Conservation (phyloP, 768 basidiomycete genomes). For the Boletus rubescentipes region DNA sequence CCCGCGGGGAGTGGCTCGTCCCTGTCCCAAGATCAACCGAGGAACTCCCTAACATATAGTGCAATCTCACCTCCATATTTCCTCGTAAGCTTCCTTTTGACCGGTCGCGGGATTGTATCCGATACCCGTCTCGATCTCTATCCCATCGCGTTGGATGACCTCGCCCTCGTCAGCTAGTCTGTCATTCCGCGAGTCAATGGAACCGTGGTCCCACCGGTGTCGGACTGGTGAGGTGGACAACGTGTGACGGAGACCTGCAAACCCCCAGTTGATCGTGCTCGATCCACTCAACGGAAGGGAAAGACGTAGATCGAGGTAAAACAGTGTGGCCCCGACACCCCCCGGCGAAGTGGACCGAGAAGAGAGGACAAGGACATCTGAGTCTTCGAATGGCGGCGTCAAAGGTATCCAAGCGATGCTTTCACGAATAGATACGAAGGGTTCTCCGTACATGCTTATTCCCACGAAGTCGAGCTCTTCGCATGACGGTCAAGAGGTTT, state of each 20-base stretch:
- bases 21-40: constrained; percentile 1
- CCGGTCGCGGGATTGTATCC: constrained; percentile 25
- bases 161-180: constrained; percentile 20
- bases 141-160: constrained; percentile 18
- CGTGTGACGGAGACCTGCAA: constrained; percentile 23
- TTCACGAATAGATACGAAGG: constrained; percentile 21
- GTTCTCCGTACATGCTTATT: constrained; percentile 12
- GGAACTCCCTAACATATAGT: neutral
- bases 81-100: constrained; percentile 16
- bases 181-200: constrained; percentile 22
- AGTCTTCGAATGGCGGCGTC: constrained; percentile 22
- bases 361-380: constrained; percentile 28
- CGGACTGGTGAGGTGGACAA: constrained; percentile 19
- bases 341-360: constrained; percentile 23
- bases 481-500: constrained; percentile 12
- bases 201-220: constrained; percentile 17
- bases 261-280: constrained; percentile 24
- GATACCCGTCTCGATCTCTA: constrained; percentile 26
- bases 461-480: neutral
- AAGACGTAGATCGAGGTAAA: constrained; percentile 29
- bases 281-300: constrained; percentile 18
- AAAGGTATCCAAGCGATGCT: constrained; percentile 25
- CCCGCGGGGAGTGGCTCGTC: constrained; percentile 17
- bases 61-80: constrained; percentile 22
- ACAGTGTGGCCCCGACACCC: constrained; percentile 14